phyloP scores from a whole-genome alignment of 495 filamentous ascomycete species.

The Alectoria sarmentosa region DNA sequence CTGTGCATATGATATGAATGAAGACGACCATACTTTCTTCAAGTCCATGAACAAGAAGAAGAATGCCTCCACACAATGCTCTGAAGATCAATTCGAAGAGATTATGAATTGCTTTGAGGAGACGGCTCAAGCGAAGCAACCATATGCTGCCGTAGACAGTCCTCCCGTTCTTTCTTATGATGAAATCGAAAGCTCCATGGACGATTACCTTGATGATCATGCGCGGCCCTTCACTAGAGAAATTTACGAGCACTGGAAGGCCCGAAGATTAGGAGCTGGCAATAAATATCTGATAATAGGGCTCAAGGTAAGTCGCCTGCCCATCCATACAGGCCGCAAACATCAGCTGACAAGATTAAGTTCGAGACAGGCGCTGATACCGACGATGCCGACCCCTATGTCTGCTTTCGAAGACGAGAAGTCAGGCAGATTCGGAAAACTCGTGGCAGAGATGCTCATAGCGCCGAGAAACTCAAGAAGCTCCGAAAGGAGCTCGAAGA shows the following conservation, averaged over 20 bases:
- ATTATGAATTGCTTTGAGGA: conserved; percentile 95
- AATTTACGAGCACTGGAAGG: conserved; percentile 89
- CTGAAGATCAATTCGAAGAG: conserved; percentile 85
- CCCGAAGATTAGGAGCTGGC: conserved; percentile 51
- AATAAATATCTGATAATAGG: conserved; percentile 64
- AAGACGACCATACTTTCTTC: conserved; percentile 80
- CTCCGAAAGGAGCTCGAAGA: conserved; percentile 89
- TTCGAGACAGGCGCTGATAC: conserved; percentile 88
- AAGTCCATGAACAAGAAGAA: conserved; percentile 73
- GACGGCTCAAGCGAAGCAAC: conserved; percentile 70
- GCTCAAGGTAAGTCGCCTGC: conserved; percentile 53
- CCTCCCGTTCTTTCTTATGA: conserved; percentile 73
- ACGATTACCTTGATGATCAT: conserved; percentile 58
- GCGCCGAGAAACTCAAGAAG: conserved; percentile 87
- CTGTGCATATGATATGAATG: conserved; percentile 84
- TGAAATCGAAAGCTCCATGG: conserved; percentile 71
- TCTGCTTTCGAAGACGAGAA: conserved; percentile 95
- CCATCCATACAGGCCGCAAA: not conserved
- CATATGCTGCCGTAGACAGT: conserved; percentile 78
- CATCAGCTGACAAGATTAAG: conserved; percentile 40
- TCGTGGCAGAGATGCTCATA: conserved; percentile 85
- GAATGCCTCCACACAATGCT: conserved; percentile 52
- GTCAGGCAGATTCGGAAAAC: conserved; percentile 93
- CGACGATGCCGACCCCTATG: conserved; percentile 93
- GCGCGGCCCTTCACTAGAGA: conserved; percentile 70